Percentiles rank a stretch among this genome's conserved stretches.
These are phyloP conservation scores for Sarocladium kiliense DNA, from an alignment of 2,329 filamentous ascomycete species.

Conservation along the genomic window DNA sequence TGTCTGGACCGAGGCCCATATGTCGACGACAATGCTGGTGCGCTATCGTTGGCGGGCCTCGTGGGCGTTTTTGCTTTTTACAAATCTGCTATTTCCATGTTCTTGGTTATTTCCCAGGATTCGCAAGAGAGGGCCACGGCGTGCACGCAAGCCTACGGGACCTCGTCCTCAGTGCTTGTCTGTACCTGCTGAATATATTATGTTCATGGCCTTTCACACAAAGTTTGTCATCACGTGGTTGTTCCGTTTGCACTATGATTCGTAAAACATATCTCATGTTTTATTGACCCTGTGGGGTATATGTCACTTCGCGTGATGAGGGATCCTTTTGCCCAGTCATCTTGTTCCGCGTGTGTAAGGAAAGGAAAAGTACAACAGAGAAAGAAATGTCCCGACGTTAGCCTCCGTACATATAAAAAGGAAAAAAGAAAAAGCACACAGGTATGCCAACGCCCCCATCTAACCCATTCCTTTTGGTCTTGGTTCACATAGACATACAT, in stretches of 20 bases:
- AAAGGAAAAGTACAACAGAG: not conserved
- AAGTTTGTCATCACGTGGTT: not conserved
- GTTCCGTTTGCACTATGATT: not conserved
- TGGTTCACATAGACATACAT: conserved; percentile 6
- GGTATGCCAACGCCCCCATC: conserved; percentile 6
- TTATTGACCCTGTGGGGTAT: not conserved
- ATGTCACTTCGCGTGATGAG: not conserved
- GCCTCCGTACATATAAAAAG: not conserved
- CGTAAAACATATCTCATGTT: conserved; percentile 6
- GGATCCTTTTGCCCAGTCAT: conserved; percentile 9
- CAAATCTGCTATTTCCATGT: conserved; percentile 11
- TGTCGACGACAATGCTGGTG: conserved; percentile 46
- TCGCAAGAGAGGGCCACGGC: not conserved
- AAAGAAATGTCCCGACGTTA: not conserved
- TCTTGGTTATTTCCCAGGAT: not conserved
- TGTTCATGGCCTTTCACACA: not conserved
- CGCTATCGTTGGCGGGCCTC: conserved; percentile 47
- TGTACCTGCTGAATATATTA: not conserved
- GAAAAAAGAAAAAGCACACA: not conserved
- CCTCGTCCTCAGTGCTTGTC: not conserved
- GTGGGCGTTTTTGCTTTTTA: conserved; percentile 35
- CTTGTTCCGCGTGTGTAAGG: not conserved
- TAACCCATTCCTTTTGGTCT: conserved; percentile 1
- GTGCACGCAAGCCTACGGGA: not conserved
- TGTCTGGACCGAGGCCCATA: conserved; percentile 40